These are phyloP conservation scores for Scolecobasidium constrictum DNA, from an alignment of 2,329 filamentous ascomycete genomes.

Conservation along the genomic window DNA sequence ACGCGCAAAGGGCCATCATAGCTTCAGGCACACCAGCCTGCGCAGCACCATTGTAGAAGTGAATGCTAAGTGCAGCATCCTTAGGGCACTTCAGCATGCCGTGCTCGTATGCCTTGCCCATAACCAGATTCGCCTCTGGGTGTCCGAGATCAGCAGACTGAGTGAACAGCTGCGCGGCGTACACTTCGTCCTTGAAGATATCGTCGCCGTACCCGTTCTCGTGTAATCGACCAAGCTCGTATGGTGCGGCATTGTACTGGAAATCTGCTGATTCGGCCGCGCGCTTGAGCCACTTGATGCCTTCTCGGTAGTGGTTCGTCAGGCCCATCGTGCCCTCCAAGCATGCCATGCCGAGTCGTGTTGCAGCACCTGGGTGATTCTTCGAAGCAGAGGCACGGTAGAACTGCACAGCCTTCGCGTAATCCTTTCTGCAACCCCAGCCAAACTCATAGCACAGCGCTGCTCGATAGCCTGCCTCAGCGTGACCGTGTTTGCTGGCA, in stretches of 20 bases:
- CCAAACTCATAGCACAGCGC: slow-evolving; percentile 96
- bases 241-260: slow-evolving; percentile 89
- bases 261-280: slow-evolving; percentile 79
- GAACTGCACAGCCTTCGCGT: slow-evolving; percentile 86
- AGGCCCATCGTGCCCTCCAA: slow-evolving; percentile 78
- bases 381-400: slow-evolving; percentile 84
- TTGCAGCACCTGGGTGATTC: slow-evolving; percentile 90
- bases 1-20: slow-evolving; percentile 98
- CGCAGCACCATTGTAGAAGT: slow-evolving; percentile 93
- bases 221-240: slow-evolving; percentile 79
- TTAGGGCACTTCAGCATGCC: slow-evolving; percentile 77
- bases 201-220: slow-evolving; percentile 91
- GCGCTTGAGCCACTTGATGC: slow-evolving; percentile 91
- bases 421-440: slow-evolving; percentile 87
- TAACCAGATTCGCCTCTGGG: slow-evolving; percentile 69
- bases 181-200: slow-evolving; percentile 80
- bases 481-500: slow-evolving; percentile 92
- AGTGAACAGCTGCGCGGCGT: slow-evolving; percentile 88
- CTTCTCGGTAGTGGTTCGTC: slow-evolving; percentile 76
- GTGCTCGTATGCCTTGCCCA: slow-evolving; percentile 97
- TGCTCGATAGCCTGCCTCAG: slow-evolving; percentile 87
- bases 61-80: slow-evolving; percentile 86
- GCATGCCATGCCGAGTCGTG: slow-evolving; percentile 82
- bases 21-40: slow-evolving; percentile 72
- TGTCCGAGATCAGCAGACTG: slow-evolving; percentile 89